Evolutionary conservation across 2,329 filamentous ascomycete genomes (phyloP).

Genomic region (Dactylonectria macrodidyma): DNA sequence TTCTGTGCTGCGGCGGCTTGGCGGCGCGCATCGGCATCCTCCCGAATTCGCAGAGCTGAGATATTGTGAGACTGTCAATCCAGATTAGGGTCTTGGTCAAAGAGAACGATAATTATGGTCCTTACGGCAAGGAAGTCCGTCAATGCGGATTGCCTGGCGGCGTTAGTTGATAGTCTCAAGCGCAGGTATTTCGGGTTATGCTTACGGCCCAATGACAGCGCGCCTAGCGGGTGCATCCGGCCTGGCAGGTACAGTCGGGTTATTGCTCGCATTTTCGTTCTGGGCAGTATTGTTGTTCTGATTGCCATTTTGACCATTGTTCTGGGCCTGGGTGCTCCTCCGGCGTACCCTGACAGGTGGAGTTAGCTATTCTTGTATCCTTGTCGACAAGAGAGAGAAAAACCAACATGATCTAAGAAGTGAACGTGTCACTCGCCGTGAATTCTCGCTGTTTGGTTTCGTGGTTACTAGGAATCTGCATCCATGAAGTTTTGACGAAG

Average conservation of each 20-base stretch:
- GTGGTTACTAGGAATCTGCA: conserved; percentile 4
- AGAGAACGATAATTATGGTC: neutral
- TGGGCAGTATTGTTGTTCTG: conserved; percentile 26
- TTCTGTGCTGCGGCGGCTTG: conserved; percentile 42
- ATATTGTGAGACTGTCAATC: conserved; percentile 77
- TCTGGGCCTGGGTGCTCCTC: conserved; percentile 28
- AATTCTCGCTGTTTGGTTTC: neutral
- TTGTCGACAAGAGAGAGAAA: neutral
- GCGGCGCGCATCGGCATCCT: conserved; percentile 64
- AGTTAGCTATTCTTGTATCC: conserved; percentile 30
- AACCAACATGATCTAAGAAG: conserved; percentile 32
- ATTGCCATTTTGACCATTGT: conserved; percentile 19
- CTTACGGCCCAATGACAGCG: conserved; percentile 59
- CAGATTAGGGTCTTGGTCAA: conserved; percentile 36
- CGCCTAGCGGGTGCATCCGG: conserved; percentile 37
- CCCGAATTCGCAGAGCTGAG: conserved; percentile 70
- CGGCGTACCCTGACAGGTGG: conserved; percentile 38
- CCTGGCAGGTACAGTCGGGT: conserved; percentile 36
- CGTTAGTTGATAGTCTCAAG: conserved; percentile 24
- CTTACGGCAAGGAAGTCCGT: conserved; percentile 68
- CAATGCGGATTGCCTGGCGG: conserved; percentile 63
- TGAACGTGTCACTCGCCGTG: neutral
- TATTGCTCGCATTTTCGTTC: conserved; percentile 32
- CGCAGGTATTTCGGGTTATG: neutral
- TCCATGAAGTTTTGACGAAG: neutral